Percentiles rank a stretch among this genome's conserved stretches.
Conservation (phyloP, 805 yeast genomes). For the Nadsonia fulvescens region DNA sequence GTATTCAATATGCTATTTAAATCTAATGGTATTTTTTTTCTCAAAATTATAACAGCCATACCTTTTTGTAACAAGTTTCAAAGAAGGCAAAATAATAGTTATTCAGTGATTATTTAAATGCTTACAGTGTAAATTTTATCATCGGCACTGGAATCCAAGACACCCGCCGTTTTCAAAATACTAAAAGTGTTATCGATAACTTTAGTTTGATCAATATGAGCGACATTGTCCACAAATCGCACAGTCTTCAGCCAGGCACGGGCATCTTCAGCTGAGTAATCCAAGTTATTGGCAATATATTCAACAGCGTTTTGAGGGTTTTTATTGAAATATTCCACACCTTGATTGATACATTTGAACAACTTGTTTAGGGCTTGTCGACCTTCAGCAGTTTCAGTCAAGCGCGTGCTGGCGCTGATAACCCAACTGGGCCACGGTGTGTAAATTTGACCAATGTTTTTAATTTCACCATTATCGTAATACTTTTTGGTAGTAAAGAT, state of each 20-base stretch:
- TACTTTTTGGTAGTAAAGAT: conserved; percentile 75
- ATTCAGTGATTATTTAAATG: too few relatives aligned
- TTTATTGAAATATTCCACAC: conserved; percentile 43
- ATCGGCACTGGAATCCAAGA: conserved; percentile 18
- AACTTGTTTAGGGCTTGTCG: conserved; percentile 23
- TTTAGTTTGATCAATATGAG: conserved; percentile 28
- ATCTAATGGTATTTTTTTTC: too few relatives aligned
- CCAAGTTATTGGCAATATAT: conserved; percentile 49
- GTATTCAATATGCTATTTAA: too few relatives aligned
- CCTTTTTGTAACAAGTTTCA: too few relatives aligned
- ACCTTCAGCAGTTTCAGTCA: conserved; percentile 16
- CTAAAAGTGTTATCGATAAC: conserved; percentile 37
- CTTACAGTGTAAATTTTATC: conserved; percentile 7
- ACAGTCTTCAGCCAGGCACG: conserved; percentile 70
- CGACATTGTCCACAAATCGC: conserved; percentile 31
- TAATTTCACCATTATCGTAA: conserved; percentile 65
- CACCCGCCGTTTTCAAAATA: conserved; percentile 48
- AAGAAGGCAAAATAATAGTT: too few relatives aligned
- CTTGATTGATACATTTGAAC: conserved; percentile 39
- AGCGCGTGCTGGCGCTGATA: conserved; percentile 32
- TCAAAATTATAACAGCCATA: too few relatives aligned
- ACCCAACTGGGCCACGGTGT: conserved; percentile 98
- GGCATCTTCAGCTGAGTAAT: conserved; percentile 65
- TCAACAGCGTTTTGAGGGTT: conserved; percentile 48
- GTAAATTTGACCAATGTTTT: conserved; percentile 68